These are phyloP conservation scores for Hymenochaete sp. DNA, from an alignment of 1,284 basidiomycete species.

Conservation along the genomic window DNA sequence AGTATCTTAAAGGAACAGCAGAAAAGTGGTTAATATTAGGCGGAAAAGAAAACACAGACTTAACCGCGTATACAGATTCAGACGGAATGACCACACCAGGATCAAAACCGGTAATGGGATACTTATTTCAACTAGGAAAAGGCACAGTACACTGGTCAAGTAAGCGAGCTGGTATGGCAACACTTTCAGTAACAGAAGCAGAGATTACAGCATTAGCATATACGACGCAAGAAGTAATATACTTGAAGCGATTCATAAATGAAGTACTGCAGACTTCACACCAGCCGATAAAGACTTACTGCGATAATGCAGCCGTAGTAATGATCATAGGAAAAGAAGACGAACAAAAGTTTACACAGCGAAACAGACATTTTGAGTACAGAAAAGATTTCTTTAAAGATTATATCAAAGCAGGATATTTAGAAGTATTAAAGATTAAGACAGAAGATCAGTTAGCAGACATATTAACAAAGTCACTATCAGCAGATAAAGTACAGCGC, in stretches of 20 bases:
- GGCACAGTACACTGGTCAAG: conserved; percentile 19
- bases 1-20: conserved; percentile 14
- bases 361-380: conserved; percentile 29
- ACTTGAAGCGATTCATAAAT: conserved; percentile 19
- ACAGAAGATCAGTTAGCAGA: conserved; percentile 19
- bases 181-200: conserved; percentile 16
- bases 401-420: conserved; percentile 14
- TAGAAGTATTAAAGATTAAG: conserved; percentile 17
- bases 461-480: conserved; percentile 19
- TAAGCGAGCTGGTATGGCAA: conserved; percentile 16
- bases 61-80: conserved; percentile 17
- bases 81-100: conserved; percentile 17
- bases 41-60: background rate
- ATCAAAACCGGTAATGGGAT: conserved; percentile 18
- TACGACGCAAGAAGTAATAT: conserved; percentile 18
- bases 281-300: conserved; percentile 16
- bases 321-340: conserved; percentile 24
- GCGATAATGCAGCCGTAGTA: conserved; percentile 25
- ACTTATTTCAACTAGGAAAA: conserved; percentile 14
- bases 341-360: conserved; percentile 20
- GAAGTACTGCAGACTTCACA: conserved; percentile 13
- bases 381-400: conserved; percentile 23
- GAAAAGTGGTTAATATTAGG: conserved; percentile 9
- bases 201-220: conserved; percentile 6
- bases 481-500: conserved; percentile 3